phyloP scores from a whole-genome alignment of 768 basidiomycete genomes.

The Boletus vermiculosoides region DNA sequence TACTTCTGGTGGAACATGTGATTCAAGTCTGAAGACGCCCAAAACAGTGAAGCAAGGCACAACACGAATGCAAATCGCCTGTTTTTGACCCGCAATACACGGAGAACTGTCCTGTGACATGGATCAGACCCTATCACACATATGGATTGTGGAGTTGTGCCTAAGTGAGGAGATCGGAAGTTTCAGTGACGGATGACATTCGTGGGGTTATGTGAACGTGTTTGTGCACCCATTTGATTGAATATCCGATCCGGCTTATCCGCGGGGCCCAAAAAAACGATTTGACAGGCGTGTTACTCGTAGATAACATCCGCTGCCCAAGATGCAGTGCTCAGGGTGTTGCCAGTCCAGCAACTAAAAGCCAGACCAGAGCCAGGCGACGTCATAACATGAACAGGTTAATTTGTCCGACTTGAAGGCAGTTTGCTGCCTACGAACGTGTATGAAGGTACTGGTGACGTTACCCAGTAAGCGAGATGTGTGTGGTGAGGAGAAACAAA shows the following conservation, averaged over 20 bases:
- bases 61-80: background rate
- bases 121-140: background rate
- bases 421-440: no score
- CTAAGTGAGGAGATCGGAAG: background rate
- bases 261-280: background rate
- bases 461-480: constrained; percentile 15
- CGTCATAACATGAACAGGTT: background rate
- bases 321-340: background rate
- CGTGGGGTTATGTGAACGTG: background rate
- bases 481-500: background rate
- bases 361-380: background rate
- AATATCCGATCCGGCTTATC: background rate
- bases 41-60: background rate
- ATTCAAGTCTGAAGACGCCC: background rate
- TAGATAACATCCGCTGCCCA: background rate
- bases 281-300: background rate
- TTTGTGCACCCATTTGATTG: no score
- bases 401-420: background rate
- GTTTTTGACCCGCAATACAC: background rate
- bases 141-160: background rate
- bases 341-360: background rate
- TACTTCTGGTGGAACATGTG: background rate
- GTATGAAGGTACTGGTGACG: constrained; percentile 12
- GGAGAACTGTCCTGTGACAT: background rate
- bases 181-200: background rate